These are phyloP conservation scores for Eucalyptus leucophloia DNA, from an alignment of 345 rosid species.

Conservation along the genomic window DNA sequence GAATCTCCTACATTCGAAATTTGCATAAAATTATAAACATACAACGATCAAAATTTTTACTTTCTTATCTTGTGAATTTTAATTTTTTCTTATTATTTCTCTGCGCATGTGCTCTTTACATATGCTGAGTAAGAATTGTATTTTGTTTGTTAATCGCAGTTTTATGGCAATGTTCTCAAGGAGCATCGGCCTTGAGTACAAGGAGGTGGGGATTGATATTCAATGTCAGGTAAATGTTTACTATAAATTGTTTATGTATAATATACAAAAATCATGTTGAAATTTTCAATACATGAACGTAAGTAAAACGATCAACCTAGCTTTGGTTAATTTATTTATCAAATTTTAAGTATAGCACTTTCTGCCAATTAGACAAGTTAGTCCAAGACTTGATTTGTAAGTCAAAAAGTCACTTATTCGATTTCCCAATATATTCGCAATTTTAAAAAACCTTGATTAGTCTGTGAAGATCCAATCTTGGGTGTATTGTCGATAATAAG, in stretches of 20 bases:
- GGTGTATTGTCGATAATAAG: background rate
- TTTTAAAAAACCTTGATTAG: background rate
- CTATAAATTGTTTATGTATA: background rate
- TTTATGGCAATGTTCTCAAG: slow-evolving; percentile 29
- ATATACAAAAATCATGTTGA: background rate
- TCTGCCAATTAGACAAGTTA: background rate
- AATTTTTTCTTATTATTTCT: background rate
- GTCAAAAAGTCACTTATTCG: background rate
- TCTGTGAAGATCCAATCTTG: background rate
- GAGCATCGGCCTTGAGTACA: slow-evolving; percentile 24
- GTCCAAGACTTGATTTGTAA: background rate
- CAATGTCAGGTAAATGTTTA: slow-evolving; percentile 28
- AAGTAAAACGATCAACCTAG: background rate
- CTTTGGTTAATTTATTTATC: background rate
- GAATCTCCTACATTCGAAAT: background rate
- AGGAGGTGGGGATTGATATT: slow-evolving; percentile 27
- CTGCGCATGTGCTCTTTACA: background rate
- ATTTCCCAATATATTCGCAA: background rate
- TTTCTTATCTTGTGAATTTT: background rate
- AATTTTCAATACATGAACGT: background rate
- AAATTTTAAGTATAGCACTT: background rate
- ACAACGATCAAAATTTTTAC: background rate
- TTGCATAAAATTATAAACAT: background rate
- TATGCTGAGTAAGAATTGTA: background rate
- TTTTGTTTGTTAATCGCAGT: background rate